A percentile compares a stretch with the other conserved stretches of the same genome.
These are phyloP conservation scores for Excoecaria agallocha DNA, from an alignment of 345 rosid species.

Conservation along the genomic window DNA sequence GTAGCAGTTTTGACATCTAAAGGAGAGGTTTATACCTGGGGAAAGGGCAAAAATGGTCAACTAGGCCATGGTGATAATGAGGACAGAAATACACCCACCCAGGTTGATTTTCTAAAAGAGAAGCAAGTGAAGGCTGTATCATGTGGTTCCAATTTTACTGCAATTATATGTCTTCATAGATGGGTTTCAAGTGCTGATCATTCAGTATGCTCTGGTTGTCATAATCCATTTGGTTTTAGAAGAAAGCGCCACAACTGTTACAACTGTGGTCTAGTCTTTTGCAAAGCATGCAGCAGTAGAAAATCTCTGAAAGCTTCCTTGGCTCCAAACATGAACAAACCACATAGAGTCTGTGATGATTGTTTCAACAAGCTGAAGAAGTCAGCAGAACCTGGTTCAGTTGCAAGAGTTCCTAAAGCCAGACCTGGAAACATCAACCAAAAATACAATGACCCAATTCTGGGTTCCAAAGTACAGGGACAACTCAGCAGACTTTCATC, in stretches of 20 bases:
- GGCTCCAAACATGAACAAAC: conserved; percentile 78
- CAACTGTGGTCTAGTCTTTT: conserved; percentile 84
- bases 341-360: conserved; percentile 83
- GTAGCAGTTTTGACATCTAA: conserved; percentile 69
- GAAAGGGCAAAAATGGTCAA: conserved; percentile 77
- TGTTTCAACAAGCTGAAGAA: conserved; percentile 69
- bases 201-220: conserved; percentile 78
- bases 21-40: conserved; percentile 79
- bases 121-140: conserved; percentile 66
- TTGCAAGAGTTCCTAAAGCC: conserved; percentile 34
- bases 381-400: conserved; percentile 37
- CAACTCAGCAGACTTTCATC: conserved; percentile 48
- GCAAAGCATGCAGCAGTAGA: conserved; percentile 76
- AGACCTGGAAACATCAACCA: conserved; percentile 36
- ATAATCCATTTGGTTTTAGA: conserved; percentile 69
- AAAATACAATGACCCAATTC: conserved; percentile 32
- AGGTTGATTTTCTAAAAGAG: conserved; percentile 60
- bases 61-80: conserved; percentile 75
- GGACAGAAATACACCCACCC: conserved; percentile 52
- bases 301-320: conserved; percentile 79
- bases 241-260: conserved; percentile 97
- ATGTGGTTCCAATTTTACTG: conserved; percentile 79
- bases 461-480: conserved; percentile 35
- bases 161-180: conserved; percentile 71
- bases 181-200: conserved; percentile 65